Evolutionary conservation across 1,139 yeast species (phyloP), one percentile per base, ranked within the genome.

Genomic region (Suhomyces maxii): DNA sequence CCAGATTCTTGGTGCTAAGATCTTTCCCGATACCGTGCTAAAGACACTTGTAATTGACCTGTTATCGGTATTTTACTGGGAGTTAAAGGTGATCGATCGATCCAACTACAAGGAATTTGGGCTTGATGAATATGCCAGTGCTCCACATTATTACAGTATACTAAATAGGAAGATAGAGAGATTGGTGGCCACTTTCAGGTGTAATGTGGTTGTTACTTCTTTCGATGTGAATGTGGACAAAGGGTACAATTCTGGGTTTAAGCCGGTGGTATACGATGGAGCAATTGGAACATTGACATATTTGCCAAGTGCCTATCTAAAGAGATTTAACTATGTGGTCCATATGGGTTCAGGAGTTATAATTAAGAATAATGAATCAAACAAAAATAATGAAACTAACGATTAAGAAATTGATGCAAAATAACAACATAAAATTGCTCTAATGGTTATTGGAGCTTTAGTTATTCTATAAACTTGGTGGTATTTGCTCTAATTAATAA

Each of bases 11-110:
- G 23, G 11, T 1, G 50, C 46, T 11, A 13, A 37, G 25, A 12
- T 41, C 4, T 26, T 45, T 5, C 26, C 36, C 3, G 45, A 51
- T 10, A 26, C 34, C 3, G 46, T 50, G 3, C 52, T 63, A 18
- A 54, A 56, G 36, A 58, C 63, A 7, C 32, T 67, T 9, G 45
- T 66, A 5, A 52, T 67, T 8, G 70, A 66, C 41, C 60, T 59
- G 42, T 28, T 63, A 7, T 69, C 77, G 4, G 55, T 61, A 14
- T 69, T 61, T 45, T 69, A 61, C 49, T 73, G 76, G 75, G 64
- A 63, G 14, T 50, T 68, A 32, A 60, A 59, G 45, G 36, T 52
- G 31, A 41, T 56, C 26, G 57, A 58, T 39, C 42, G 48, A 31
- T 38, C 45, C 26, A 55, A 57, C 37, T 53, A 48, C 44, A 23